Conservation (phyloP, 2,329 filamentous ascomycete species). For the Cryphonectria nitschkei region DNA sequence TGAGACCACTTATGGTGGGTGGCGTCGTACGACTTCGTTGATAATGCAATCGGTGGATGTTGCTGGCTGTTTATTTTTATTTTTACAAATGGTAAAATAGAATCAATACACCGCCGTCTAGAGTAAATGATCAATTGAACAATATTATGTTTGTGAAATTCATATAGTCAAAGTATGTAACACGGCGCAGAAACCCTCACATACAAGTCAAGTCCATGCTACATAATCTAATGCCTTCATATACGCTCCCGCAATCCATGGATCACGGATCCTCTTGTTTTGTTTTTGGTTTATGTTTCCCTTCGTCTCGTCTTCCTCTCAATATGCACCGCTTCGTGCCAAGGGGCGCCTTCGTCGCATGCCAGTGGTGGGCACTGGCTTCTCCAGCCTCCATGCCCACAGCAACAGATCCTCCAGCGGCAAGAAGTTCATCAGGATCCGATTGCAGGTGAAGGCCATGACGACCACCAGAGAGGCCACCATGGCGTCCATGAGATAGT, state of each 20-base stretch:
- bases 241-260: too few species aligned
- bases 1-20: too few species aligned
- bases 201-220: neutral
- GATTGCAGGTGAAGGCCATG: constrained; percentile 59
- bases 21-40: too few species aligned
- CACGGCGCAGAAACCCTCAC: neutral
- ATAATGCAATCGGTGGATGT: too few species aligned
- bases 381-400: constrained; percentile 64
- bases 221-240: neutral
- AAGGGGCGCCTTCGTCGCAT: constrained; percentile 26
- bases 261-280: too few species aligned
- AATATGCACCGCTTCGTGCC: constrained; percentile 13
- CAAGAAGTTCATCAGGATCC: constrained; percentile 60
- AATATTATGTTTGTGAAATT: neutral
- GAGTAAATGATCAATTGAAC: neutral
- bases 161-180: neutral
- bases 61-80: too few species aligned
- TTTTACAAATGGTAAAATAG: too few species aligned
- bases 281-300: too few species aligned
- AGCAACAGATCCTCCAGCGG: constrained; percentile 68
- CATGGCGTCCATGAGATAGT: constrained; percentile 68
- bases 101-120: too few species aligned
- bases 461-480: constrained; percentile 65
- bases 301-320: neutral
- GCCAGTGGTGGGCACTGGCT: constrained; percentile 58